Percentiles rank a stretch among this genome's conserved stretches.
Conservation (phyloP, 2,329 filamentous ascomycete genomes). For the Sordariomycetes sp. region DNA sequence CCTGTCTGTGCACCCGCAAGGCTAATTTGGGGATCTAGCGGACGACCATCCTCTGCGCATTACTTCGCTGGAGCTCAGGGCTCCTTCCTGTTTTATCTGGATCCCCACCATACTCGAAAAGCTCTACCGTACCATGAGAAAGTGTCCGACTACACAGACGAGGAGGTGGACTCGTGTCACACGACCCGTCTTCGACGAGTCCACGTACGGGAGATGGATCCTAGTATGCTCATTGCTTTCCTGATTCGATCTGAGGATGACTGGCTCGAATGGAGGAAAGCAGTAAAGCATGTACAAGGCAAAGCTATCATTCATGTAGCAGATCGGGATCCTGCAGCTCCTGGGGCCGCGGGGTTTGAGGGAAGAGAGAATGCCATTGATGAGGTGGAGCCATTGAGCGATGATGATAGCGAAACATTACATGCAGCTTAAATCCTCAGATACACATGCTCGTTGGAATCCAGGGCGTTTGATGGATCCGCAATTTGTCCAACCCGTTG, state of each 20-base stretch:
- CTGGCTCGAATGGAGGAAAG: conserved; percentile 72
- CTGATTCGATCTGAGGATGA: conserved; percentile 75
- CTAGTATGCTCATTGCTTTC: conserved; percentile 95
- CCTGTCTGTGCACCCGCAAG: too few relatives aligned
- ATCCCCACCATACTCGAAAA: conserved; percentile 79
- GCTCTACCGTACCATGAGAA: conserved; percentile 56
- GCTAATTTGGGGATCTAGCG: too few relatives aligned
- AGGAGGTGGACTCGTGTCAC: conserved; percentile 78
- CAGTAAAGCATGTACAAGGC: conserved; percentile 65
- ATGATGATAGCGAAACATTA: conserved; percentile 40
- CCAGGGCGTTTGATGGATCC: too few relatives aligned
- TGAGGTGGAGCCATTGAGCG: conserved; percentile 83
- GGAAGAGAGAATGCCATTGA: conserved; percentile 71
- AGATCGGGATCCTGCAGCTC: conserved; percentile 52
- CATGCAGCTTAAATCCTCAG: too few relatives aligned
- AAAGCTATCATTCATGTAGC: conserved; percentile 83
- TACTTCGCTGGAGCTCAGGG: conserved; percentile 56
- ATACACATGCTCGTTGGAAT: too few relatives aligned
- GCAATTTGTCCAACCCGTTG: too few relatives aligned
- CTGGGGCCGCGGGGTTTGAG: conserved; percentile 34
- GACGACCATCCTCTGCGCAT: conserved; percentile 79
- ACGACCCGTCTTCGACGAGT: conserved; percentile 76
- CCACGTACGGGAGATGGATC: conserved; percentile 88
- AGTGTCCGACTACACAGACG: conserved; percentile 49
- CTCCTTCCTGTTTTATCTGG: conserved; percentile 83